Evolutionary conservation across 352 stramenopile genomes (phyloP).

Genomic region (Saprolegnia diclina): DNA sequence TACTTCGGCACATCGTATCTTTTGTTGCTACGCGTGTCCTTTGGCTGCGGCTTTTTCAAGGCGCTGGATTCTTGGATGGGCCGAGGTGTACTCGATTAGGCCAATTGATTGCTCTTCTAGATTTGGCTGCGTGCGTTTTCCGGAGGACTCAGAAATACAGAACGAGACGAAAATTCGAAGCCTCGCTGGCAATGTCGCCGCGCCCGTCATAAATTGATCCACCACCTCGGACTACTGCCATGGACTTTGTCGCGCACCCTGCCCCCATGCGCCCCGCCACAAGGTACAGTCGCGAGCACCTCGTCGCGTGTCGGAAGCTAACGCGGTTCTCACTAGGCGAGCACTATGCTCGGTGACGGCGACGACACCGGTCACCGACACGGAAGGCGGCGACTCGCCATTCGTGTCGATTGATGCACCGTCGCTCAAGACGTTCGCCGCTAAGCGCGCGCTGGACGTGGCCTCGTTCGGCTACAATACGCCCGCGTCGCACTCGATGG

Average conservation of each 20-base stretch:
- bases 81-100: neutral
- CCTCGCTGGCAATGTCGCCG: neutral
- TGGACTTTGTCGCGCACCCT: neutral
- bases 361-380: conserved; percentile 3
- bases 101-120: neutral
- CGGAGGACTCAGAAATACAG: conserved; percentile 16
- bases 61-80: neutral
- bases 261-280: neutral
- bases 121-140: neutral
- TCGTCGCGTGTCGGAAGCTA: neutral
- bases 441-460: neutral
- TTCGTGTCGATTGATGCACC: neutral
- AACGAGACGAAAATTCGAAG: conserved; percentile 7
- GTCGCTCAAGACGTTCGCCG: neutral
- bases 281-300: neutral
- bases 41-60: no score
- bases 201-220: neutral
- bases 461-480: neutral
- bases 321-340: neutral
- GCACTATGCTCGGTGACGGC: neutral
- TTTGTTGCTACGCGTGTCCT: no score
- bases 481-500: neutral
- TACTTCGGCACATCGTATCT: no score
- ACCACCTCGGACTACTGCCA: neutral
- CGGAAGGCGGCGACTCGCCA: neutral